Conservation (phyloP, 306 rosid species). For the Cucumis sativus region DNA sequence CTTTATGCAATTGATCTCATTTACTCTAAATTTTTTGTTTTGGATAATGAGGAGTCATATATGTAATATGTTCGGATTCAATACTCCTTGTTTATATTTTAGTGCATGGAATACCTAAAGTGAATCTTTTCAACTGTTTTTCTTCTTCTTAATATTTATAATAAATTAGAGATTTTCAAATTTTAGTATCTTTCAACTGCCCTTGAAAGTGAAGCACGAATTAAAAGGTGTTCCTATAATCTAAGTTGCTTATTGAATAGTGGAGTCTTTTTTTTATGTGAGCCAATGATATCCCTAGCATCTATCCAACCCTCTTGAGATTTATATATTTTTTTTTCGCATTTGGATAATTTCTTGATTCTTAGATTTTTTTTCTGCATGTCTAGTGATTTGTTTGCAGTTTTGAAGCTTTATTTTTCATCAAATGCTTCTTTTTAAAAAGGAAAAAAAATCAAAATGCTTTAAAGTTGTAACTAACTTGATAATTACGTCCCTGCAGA, state of each 20-base stretch:
- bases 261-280: not conserved
- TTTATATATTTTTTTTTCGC: not conserved
- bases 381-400: not conserved
- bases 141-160: not conserved
- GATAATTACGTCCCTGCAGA: conserved; percentile 30
- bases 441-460: not conserved
- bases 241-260: not conserved
- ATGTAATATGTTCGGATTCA: conserved; percentile 20
- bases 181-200: not conserved
- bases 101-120: not conserved
- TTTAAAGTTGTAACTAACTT: not conserved
- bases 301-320: not conserved
- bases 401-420: not conserved
- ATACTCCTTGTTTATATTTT: not conserved
- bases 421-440: not conserved
- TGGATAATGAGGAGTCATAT: not conserved
- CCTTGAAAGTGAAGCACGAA: not conserved
- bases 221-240: not conserved
- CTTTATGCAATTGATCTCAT: not conserved
- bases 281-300: not conserved
- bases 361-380: not conserved
- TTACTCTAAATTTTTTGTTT: not conserved
- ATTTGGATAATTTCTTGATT: not conserved
- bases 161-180: not conserved
- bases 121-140: not conserved